Conservation (phyloP, 306 rosid genomes). For the Vigna reflexopilosa region DNA sequence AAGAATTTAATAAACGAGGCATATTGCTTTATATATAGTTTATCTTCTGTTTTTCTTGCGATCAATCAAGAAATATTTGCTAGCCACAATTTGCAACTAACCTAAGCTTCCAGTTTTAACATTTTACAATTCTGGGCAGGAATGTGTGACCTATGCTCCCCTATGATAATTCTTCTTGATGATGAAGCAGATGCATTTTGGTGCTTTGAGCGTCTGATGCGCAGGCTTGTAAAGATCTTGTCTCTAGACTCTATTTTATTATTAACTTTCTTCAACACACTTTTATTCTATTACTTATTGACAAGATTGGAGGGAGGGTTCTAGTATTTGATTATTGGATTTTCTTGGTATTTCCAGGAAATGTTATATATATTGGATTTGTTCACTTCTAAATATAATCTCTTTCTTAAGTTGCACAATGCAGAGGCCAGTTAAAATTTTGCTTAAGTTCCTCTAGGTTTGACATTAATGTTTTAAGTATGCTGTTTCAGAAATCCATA, state of each 20-base stretch:
- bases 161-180: constrained; percentile 93
- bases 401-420: constrained; percentile 18
- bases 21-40: constrained; percentile 3
- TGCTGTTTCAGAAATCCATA: background rate
- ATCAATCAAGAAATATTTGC: constrained; percentile 14
- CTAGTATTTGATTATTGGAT: background rate
- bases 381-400: constrained; percentile 22
- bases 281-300: constrained; percentile 17
- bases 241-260: constrained; percentile 36
- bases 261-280: constrained; percentile 5
- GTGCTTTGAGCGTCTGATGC: constrained; percentile 99
- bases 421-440: constrained; percentile 8
- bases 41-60: background rate
- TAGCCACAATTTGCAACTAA: constrained; percentile 35
- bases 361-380: constrained; percentile 11
- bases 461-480: constrained; percentile 15
- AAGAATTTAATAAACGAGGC: background rate
- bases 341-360: constrained; percentile 31
- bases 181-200: constrained; percentile 99
- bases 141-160: constrained; percentile 99
- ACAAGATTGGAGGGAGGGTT: background rate
- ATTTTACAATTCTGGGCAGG: constrained; percentile 64
- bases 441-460: constrained; percentile 23
- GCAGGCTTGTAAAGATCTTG: constrained; percentile 79
- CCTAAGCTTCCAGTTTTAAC: constrained; percentile 43